These are phyloP conservation scores for Oryza coarctata DNA, from an alignment of 176 grass and related monocot species.

Conservation along the genomic window DNA sequence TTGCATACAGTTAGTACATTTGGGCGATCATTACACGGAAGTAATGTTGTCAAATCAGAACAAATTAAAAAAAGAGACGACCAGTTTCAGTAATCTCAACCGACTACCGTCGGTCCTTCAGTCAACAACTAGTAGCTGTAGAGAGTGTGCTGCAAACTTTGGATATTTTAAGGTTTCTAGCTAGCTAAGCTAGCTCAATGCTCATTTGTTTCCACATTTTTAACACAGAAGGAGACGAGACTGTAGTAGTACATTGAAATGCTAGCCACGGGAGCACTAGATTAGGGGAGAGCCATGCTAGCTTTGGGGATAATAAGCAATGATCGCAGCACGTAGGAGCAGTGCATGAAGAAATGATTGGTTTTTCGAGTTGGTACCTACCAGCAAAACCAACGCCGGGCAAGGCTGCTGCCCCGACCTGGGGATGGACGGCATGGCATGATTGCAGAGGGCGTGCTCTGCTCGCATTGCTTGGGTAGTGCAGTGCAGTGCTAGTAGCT, in stretches of 20 bases:
- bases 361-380: constrained; percentile 51
- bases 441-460: constrained; percentile 48
- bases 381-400: constrained; percentile 12
- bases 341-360: constrained; percentile 64
- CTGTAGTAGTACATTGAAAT: not conserved
- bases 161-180: not conserved
- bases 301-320: constrained; percentile 1
- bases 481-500: no score
- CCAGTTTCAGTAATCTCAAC: not conserved
- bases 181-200: not conserved
- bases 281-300: not conserved
- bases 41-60: not conserved
- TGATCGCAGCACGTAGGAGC: constrained; percentile 64
- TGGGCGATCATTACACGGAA: not conserved
- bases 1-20: not conserved
- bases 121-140: not conserved
- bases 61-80: no score
- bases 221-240: not conserved
- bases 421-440: constrained; percentile 42
- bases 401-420: not conserved
- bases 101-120: not conserved
- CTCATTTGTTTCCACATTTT: not conserved
- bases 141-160: not conserved
- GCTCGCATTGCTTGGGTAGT: constrained; percentile 14
- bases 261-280: not conserved